Conservation (phyloP, 345 rosid genomes). For the Aquilaria sinensis region DNA sequence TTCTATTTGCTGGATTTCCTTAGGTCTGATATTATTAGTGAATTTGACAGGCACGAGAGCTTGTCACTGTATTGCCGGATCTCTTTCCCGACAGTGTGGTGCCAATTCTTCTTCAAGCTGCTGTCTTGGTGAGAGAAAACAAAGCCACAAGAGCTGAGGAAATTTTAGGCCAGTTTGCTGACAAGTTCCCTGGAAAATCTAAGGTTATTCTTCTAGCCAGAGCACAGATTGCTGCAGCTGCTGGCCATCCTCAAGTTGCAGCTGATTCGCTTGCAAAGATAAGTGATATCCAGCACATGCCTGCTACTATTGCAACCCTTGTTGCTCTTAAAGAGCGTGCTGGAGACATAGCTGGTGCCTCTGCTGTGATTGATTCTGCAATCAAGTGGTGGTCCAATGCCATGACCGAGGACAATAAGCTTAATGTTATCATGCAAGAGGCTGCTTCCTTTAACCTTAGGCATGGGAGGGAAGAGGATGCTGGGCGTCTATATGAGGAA, state of each 20-base stretch:
- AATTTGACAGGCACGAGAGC: conserved; percentile 75
- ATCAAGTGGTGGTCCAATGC: conserved; percentile 87
- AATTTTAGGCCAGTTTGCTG: conserved; percentile 57
- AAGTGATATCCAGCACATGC: conserved; percentile 82
- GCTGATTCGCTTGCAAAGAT: conserved; percentile 75
- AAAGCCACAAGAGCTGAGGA: conserved; percentile 88
- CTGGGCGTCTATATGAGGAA: conserved; percentile 74
- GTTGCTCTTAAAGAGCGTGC: conserved; percentile 88
- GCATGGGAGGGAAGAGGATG: conserved; percentile 79
- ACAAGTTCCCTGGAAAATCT: conserved; percentile 64
- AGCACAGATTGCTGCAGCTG: conserved; percentile 90
- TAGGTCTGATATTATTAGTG: conserved; percentile 8
- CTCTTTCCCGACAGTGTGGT: conserved; percentile 58
- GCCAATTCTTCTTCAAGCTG: conserved; percentile 82
- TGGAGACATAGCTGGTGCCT: conserved; percentile 82
- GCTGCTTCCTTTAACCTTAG: conserved; percentile 94
- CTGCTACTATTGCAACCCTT: conserved; percentile 87
- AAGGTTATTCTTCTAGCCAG: conserved; percentile 66
- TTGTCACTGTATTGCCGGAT: conserved; percentile 52
- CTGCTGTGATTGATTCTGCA: conserved; percentile 67
- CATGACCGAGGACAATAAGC: conserved; percentile 73
- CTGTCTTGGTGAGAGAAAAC: conserved; percentile 82
- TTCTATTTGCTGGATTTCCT: background rate
- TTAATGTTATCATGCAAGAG: conserved; percentile 69
- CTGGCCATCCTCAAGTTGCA: conserved; percentile 74